Percentiles rank a stretch among this genome's conserved stretches.
Evolutionary conservation across 768 basidiomycete genomes (phyloP).

Genomic region (Pholiota conissans): DNA sequence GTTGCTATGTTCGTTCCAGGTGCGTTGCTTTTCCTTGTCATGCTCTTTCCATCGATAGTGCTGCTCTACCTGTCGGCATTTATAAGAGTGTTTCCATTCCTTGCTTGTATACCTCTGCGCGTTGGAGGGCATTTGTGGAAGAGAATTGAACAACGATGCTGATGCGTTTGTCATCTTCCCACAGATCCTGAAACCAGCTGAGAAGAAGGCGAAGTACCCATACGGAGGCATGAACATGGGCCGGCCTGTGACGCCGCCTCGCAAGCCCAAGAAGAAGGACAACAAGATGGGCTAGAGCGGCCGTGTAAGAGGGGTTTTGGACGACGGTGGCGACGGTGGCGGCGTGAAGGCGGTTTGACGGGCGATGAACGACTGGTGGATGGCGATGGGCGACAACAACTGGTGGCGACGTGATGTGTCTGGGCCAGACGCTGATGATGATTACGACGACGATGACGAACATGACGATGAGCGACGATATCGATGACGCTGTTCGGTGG

Average conservation of each 20-base stretch:
- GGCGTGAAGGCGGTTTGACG: no score
- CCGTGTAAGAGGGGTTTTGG: background rate
- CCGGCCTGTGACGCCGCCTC: slow-evolving; percentile 90
- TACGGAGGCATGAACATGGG: slow-evolving; percentile 87
- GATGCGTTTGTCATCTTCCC: no score
- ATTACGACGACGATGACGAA: background rate
- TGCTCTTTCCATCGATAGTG: background rate
- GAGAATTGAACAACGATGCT: no score
- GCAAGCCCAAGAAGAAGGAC: slow-evolving; percentile 98
- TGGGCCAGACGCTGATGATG: background rate
- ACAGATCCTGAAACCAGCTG: slow-evolving; percentile 97
- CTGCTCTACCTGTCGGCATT: background rate
- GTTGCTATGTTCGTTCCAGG: slow-evolving; percentile 96
- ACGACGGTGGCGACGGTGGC: background rate
- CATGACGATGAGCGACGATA: background rate
- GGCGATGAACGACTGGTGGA: background rate
- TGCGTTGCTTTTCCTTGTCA: slow-evolving; percentile 28
- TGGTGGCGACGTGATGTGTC: no score
- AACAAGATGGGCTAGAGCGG: slow-evolving; percentile 47
- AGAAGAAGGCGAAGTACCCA: slow-evolving; percentile 96
- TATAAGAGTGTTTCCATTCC: slow-evolving; percentile 1
- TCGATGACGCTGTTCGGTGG: background rate
- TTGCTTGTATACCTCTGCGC: no score
- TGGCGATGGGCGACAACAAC: no score
- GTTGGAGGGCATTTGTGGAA: no score